phyloP scores from a whole-genome alignment of 2,329 filamentous ascomycete species.

The Aspergillus cejpii region DNA sequence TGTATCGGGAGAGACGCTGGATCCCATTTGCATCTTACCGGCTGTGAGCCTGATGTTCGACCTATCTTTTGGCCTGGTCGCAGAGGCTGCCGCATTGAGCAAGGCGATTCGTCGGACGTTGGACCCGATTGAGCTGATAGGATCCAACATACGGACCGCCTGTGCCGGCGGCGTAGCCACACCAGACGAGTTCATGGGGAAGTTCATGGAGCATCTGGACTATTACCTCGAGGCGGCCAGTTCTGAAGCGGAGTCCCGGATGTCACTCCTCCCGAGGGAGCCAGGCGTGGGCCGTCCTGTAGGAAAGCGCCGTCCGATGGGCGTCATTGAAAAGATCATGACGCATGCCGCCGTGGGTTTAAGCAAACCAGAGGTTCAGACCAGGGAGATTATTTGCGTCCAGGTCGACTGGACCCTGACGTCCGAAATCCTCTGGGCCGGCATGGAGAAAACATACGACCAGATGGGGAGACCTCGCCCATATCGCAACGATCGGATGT shows the following conservation, averaged over 20 bases:
- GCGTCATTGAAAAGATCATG: conserved; percentile 41
- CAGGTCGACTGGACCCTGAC: conserved; percentile 43
- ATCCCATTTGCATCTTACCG: background rate
- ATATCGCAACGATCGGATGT: conserved; percentile 46
- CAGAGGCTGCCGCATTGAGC: conserved; percentile 4
- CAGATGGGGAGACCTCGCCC: conserved; percentile 38
- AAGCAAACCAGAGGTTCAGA: conserved; percentile 30
- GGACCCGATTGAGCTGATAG: conserved; percentile 8
- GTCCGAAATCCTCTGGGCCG: conserved; percentile 33
- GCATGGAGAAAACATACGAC: conserved; percentile 41
- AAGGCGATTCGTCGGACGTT: conserved; percentile 6
- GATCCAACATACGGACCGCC: conserved; percentile 5
- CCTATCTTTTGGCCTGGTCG: conserved; percentile 2
- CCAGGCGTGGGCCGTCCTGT: no score
- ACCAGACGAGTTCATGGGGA: conserved; percentile 1
- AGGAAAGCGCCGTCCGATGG: conserved; percentile 28
- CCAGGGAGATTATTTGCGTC: conserved; percentile 35
- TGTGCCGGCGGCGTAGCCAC: conserved; percentile 1
- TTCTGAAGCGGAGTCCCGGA: no score
- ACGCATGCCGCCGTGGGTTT: conserved; percentile 34
- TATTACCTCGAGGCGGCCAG: background rate
- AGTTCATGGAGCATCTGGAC: conserved; percentile 3
- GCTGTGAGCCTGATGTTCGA: conserved; percentile 6
- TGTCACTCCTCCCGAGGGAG: no score
- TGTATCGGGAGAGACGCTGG: background rate